Evolutionary conservation across 345 rosid genomes (phyloP).

Genomic region (Salix caprea): DNA sequence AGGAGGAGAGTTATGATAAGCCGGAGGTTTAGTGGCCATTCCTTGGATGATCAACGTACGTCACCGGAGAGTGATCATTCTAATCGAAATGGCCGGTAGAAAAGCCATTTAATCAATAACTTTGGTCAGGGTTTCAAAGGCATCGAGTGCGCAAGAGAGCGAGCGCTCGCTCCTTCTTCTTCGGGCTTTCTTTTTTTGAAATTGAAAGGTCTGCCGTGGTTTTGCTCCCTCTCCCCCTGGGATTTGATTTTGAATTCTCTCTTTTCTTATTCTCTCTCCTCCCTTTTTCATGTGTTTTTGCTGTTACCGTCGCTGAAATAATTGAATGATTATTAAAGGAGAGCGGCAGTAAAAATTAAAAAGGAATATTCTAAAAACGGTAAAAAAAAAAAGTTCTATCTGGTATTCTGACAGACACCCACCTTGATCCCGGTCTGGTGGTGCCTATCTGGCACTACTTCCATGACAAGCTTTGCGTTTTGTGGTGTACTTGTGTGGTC

Average conservation of each 20-base stretch:
- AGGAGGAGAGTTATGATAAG: background rate
- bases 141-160: constrained; percentile 1
- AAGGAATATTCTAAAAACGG: background rate
- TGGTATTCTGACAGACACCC: background rate
- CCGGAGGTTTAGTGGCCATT: constrained; percentile 8
- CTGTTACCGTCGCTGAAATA: background rate
- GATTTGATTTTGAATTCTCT: background rate
- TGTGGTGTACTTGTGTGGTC: background rate
- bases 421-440: background rate
- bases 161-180: background rate
- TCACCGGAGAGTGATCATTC: background rate
- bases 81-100: background rate
- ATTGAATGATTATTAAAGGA: background rate
- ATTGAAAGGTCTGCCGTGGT: constrained; percentile 3
- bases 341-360: background rate
- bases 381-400: background rate
- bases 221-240: background rate
- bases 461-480: background rate
- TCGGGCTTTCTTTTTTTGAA: constrained; percentile 4
- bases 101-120: background rate
- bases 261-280: background rate
- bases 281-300: background rate
- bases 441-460: background rate
- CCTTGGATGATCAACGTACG: background rate
- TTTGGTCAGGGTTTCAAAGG: constrained; percentile 3